Percentiles rank a stretch among this genome's conserved stretches.
phyloP scores from a whole-genome alignment of 2,329 filamentous ascomycete species.

The Cytospora mali region DNA sequence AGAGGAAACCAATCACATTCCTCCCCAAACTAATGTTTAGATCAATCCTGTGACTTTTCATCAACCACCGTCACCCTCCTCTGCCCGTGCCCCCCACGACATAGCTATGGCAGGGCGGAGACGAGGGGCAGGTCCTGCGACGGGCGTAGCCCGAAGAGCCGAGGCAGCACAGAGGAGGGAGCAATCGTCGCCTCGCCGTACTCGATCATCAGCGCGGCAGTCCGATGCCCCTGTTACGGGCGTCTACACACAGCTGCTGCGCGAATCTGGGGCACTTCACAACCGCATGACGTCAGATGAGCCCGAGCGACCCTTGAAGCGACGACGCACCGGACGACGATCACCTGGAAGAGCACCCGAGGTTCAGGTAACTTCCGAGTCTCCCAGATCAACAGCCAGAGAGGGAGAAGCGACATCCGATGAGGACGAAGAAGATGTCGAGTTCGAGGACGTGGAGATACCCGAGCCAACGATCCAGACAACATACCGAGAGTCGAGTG shows the following conservation, averaged over 20 bases:
- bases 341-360: slow-evolving; percentile 4
- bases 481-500: slow-evolving; percentile 51
- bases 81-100: not conserved
- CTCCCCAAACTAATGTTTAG: not conserved
- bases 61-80: too few relatives aligned
- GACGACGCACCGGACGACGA: slow-evolving; percentile 42
- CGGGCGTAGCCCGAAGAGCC: slow-evolving; percentile 20
- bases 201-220: slow-evolving; percentile 33
- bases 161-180: slow-evolving; percentile 19
- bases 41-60: not conserved
- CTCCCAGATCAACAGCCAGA: not conserved
- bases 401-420: not conserved
- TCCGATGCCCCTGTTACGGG: slow-evolving; percentile 36
- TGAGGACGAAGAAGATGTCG: slow-evolving; percentile 41
- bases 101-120: slow-evolving; percentile 23
- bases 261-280: slow-evolving; percentile 48
- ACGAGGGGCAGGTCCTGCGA: slow-evolving; percentile 15
- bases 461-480: slow-evolving; percentile 55
- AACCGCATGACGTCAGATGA: slow-evolving; percentile 31
- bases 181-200: slow-evolving; percentile 30
- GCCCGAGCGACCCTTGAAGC: slow-evolving; percentile 46
- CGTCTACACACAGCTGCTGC: slow-evolving; percentile 53
- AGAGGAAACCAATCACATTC: too few relatives aligned
- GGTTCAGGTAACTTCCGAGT: not conserved
- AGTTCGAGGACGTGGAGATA: slow-evolving; percentile 55